Evolutionary conservation across 2,329 filamentous ascomycete genomes (phyloP).

Genomic region (Trichoderma oligosporum): DNA sequence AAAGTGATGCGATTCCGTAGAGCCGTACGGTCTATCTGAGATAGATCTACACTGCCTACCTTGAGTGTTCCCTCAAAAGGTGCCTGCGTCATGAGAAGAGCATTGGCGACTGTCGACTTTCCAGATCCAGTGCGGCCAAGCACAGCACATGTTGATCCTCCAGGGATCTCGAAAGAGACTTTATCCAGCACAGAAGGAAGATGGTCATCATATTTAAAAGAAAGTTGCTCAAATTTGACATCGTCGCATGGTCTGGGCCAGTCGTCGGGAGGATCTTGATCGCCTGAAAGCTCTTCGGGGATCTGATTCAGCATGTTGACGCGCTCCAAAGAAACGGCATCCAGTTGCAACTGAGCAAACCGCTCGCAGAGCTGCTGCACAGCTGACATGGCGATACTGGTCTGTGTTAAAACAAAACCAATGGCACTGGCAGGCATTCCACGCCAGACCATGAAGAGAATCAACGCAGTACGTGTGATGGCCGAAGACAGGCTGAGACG

Average conservation of each 20-base stretch:
- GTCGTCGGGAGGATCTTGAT: constrained; percentile 63
- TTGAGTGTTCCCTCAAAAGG: constrained; percentile 49
- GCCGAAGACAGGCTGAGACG: constrained; percentile 63
- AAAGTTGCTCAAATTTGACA: constrained; percentile 72
- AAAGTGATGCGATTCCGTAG: constrained; percentile 58
- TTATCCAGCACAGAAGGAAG: constrained; percentile 68
- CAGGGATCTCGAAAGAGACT: constrained; percentile 69
- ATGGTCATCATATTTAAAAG: constrained; percentile 73
- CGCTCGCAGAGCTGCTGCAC: constrained; percentile 62
- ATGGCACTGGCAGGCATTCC: constrained; percentile 74
- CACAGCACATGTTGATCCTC: constrained; percentile 59
- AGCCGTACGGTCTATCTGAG: constrained; percentile 49
- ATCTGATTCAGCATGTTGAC: constrained; percentile 78
- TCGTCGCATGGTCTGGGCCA: constrained; percentile 73
- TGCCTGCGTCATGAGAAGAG: constrained; percentile 53
- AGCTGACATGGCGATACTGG: constrained; percentile 35
- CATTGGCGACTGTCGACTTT: constrained; percentile 71
- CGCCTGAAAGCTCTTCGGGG: constrained; percentile 68
- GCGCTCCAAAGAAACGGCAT: constrained; percentile 86
- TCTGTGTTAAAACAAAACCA: constrained; percentile 71
- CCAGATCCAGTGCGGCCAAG: constrained; percentile 82
- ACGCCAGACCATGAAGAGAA: constrained; percentile 69
- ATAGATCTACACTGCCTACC: constrained; percentile 53
- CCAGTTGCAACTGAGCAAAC: constrained; percentile 84
- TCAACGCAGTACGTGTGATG: constrained; percentile 68